Evolutionary conservation across 768 basidiomycete species (phyloP), one percentile per base, ranked within the genome.

Genomic region (Termitomyces sp.): DNA sequence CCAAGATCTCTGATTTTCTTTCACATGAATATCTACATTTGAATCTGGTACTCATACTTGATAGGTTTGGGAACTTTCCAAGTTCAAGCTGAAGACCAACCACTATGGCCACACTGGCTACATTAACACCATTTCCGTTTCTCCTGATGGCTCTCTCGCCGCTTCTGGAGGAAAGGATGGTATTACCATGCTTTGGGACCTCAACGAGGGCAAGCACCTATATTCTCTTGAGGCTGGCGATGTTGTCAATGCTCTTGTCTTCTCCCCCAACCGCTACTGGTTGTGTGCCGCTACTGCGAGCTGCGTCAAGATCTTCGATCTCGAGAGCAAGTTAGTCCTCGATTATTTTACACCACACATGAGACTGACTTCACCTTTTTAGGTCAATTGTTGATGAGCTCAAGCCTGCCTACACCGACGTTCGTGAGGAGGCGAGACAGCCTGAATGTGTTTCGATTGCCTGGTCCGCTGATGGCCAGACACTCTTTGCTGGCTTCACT

Each of bases 181-280:
- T 61, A 96, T 98, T 77, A 97, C 95, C 73, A 98, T 98, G 95
- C 89, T 98, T 63, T 99, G 97, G 97, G 97, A 99, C 74, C 81
- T 99, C 69, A 98, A 98, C 79, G 97, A 98, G 83, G 95, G 95
- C 83, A 98, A 98, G 82, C 97, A 98, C 84, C 88, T 99, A 69
- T 99, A 99, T 85, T 98, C 95, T 54, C 89, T 99, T 59, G 97
- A 99, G 76, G 97, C 97, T 48, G 95, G 95, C 60, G 93, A 99
- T 73, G 81, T 95, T 66, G 95, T 99, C 85, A 98, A 99, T 73
- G 95, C 97, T 60, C 91, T 99, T 65, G 97, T 98, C 73, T 99
- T 99, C 85, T 95, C 93, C 16, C 97, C 97, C 60, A 99, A 99
- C 85, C 89, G 96, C 58, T 99, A 99, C 90, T 99, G 97, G 97